Percentiles rank a stretch among this genome's conserved stretches.
Evolutionary conservation across 345 rosid genomes (phyloP).

Genomic region (Salix koriyanagi): DNA sequence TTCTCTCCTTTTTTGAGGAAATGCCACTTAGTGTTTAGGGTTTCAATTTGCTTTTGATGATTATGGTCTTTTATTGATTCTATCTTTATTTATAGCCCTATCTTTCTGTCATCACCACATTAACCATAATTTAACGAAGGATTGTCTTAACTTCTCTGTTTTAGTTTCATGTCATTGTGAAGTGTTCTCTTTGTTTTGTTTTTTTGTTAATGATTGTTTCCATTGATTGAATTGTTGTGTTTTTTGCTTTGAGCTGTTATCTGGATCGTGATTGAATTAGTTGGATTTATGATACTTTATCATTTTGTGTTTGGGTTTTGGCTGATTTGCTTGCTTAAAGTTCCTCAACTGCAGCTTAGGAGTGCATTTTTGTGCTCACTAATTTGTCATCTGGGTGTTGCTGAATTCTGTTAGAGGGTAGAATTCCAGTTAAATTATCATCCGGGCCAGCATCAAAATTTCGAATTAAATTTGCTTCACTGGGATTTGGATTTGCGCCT

Average conservation of each 20-base stretch:
- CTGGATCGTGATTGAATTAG: constrained; percentile 9
- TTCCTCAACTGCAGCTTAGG: background rate
- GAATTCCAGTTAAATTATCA: constrained; percentile 11
- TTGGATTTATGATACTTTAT: background rate
- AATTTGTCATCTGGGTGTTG: constrained; percentile 3
- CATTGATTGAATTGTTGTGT: background rate
- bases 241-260: background rate
- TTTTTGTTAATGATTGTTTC: background rate
- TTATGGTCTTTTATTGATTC: background rate
- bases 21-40: background rate
- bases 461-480: constrained; percentile 5
- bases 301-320: constrained; percentile 1
- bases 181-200: background rate
- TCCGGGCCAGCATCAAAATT: constrained; percentile 18
- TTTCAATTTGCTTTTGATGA: background rate
- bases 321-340: background rate
- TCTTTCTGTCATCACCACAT: background rate
- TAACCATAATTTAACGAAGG: constrained; percentile 2
- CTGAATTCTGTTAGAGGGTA: background rate
- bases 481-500: background rate
- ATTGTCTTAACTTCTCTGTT: background rate
- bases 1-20: background rate
- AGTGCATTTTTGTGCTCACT: background rate
- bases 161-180: constrained; percentile 3
- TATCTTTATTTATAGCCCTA: background rate